Evolutionary conservation across 2,329 filamentous ascomycete genomes (phyloP), one percentile per base, ranked within the genome.

Genomic region (Arthrinium puccinioides): DNA sequence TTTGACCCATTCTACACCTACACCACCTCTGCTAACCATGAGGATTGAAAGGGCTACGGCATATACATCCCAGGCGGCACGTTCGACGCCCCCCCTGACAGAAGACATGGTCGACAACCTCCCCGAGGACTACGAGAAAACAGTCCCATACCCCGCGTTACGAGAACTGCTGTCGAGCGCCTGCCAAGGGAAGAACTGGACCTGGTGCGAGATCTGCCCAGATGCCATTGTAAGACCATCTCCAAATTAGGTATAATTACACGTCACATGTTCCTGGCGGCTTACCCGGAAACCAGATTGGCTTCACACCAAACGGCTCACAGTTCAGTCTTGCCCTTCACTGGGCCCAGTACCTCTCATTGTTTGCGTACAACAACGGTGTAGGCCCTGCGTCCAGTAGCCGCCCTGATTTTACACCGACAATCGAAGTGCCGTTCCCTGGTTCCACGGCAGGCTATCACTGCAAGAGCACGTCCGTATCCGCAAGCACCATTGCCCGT

Each of bases 341-440:
- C 44, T 65, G 60, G 62, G 59, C 54, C 2, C 59, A 61, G 40
- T 64, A 61, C 23, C 52, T 64, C 2, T 61, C 58, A 5, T 44
- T 63, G 2, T 63, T 58, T 28, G 53, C 54, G 1, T 36, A 50
- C 25, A 57, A 54, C 5, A 48, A 60, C 26, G 44, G 47, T 0
- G 36, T 45, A 21, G 26, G 27, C 4, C 36, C 39, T 6, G 1
- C 9, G 6, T 1, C 7, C 3, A 25, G 13, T 10, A 21, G 8
- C 9, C 10, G 8, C 14, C 25, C 31, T n/a, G 23, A 31, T 2
- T 14, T 11, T 5, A 11, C 20, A 8, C 9, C 34, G 13, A 21
- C 11, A 9, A 23, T 48, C 6, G 42, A 53, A 18, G 41, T 51
- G 10, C 37, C 52, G 1, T 61, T 64, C 27, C 53, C 59, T 0